Evolutionary conservation across 129 eudicot species (phyloP).

Genomic region (Saussurea involucrata): DNA sequence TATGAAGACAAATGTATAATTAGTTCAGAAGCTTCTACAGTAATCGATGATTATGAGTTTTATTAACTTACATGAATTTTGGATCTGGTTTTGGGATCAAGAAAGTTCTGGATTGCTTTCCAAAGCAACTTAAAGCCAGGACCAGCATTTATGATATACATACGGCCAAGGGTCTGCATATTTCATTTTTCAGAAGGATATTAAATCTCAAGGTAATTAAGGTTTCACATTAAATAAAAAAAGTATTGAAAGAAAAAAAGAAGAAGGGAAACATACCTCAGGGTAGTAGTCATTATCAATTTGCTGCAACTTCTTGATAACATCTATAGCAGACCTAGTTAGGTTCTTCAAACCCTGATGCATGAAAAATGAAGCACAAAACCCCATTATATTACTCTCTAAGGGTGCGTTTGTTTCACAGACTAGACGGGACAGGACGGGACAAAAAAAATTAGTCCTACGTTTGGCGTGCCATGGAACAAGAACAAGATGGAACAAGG

Average conservation of each 20-base stretch:
- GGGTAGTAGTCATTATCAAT: constrained; percentile 63
- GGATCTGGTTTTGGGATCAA: constrained; percentile 64
- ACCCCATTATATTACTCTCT: background rate
- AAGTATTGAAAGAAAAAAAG: background rate
- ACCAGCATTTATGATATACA: constrained; percentile 79
- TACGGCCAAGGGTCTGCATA: constrained; percentile 63
- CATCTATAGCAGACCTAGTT: constrained; percentile 44
- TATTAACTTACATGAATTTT: constrained; percentile 59
- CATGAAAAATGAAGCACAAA: background rate
- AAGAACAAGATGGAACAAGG: too few relatives aligned
- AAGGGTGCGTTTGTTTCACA: background rate
- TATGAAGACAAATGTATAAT: background rate
- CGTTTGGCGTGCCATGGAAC: too few relatives aligned
- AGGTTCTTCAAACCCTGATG: constrained; percentile 56
- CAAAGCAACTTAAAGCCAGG: constrained; percentile 65
- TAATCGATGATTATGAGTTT: background rate
- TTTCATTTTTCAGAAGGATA: background rate
- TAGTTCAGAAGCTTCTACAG: background rate
- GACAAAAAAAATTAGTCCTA: too few relatives aligned
- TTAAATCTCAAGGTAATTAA: background rate
- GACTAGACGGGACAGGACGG: too few relatives aligned
- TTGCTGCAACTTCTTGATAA: constrained; percentile 47
- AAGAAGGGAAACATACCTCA: constrained; percentile 21
- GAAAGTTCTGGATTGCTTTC: constrained; percentile 54
- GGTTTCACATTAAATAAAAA: background rate